Conservation (phyloP, 2,329 filamentous ascomycete species). For the Arthroderma sp. region DNA sequence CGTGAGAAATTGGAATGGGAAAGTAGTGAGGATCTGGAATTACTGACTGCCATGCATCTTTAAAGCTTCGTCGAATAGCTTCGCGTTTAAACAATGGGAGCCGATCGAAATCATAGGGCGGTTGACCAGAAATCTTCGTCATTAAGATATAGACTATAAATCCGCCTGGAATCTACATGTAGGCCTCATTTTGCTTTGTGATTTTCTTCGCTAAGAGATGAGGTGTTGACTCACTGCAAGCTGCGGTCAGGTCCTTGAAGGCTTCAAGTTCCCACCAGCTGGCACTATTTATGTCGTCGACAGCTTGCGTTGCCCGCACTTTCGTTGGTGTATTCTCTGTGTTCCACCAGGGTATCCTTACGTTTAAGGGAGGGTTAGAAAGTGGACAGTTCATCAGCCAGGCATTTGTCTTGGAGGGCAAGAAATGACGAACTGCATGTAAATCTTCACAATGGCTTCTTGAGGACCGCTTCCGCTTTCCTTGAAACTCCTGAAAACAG, state of each 20-base stretch:
- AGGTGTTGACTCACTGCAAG: slow-evolving; percentile 1
- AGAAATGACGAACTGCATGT: slow-evolving; percentile 1
- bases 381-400: no score
- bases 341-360: no score
- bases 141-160: slow-evolving; percentile 3
- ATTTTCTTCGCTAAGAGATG: neutral
- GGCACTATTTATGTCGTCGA: no score
- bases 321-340: no score
- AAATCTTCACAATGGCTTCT: slow-evolving; percentile 4
- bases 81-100: neutral
- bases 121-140: slow-evolving; percentile 2
- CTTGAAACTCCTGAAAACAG: slow-evolving; percentile 2
- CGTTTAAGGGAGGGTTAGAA: no score
- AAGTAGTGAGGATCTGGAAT: neutral
- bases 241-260: neutral
- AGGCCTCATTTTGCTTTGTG: neutral
- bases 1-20: neutral
- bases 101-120: neutral
- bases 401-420: neutral
- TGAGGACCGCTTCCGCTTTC: neutral
- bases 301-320: no score
- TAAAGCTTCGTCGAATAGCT: neutral
- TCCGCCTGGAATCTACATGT: slow-evolving; percentile 2
- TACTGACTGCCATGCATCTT: slow-evolving; percentile 2
- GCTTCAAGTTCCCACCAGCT: neutral